Percentiles rank a stretch among this genome's conserved stretches.
phyloP scores from a whole-genome alignment of 306 rosid genomes.

The Astragalus glycyphyllos region DNA sequence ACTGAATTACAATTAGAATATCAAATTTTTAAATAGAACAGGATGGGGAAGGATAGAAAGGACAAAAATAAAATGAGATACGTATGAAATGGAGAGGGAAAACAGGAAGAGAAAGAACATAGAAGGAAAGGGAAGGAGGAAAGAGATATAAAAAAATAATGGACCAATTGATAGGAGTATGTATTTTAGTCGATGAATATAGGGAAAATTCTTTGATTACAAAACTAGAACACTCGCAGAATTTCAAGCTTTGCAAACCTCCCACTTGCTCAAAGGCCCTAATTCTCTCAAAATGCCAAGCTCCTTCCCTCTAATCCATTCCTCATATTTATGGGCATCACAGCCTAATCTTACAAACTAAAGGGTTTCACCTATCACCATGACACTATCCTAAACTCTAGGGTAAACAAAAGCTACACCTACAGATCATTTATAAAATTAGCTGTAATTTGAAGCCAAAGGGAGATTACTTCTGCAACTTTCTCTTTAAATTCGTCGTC shows the following conservation, averaged over 20 bases:
- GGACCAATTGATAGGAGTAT: no score
- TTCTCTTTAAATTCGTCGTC: conserved; percentile 65
- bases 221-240: no score
- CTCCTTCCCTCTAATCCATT: conserved; percentile 2
- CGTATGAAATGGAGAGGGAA: no score
- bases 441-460: conserved; percentile 30
- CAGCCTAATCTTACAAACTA: background rate
- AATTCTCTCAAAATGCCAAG: background rate
- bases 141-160: no score
- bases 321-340: background rate
- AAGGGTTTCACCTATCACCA: background rate
- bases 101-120: no score
- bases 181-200: no score
- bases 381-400: conserved; percentile 2
- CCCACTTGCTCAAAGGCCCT: background rate
- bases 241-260: background rate
- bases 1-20: no score
- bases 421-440: conserved; percentile 15
- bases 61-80: no score
- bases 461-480: conserved; percentile 80
- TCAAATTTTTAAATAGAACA: no score
- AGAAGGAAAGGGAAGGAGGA: no score
- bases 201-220: no score
- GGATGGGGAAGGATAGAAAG: no score
- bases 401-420: conserved; percentile 18